Percentiles rank a stretch among this genome's conserved stretches.
phyloP scores from a whole-genome alignment of 768 basidiomycete species.

The Arthromyces matolae region DNA sequence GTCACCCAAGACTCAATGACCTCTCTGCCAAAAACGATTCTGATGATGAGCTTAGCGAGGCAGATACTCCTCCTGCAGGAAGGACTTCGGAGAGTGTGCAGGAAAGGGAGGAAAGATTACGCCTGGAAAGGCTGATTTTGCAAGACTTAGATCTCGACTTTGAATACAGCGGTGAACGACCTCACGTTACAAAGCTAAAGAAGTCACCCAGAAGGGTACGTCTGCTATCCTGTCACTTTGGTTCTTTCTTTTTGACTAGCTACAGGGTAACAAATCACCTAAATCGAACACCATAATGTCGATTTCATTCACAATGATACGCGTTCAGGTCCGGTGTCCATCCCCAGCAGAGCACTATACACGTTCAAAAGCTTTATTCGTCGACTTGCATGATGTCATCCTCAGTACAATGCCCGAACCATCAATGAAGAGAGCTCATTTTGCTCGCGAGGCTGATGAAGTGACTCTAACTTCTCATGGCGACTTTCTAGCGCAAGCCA shows the following conservation, averaged over 20 bases:
- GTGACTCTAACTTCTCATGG: slow-evolving; percentile 6
- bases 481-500: slow-evolving; percentile 32
- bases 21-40: slow-evolving; percentile 13
- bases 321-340: slow-evolving; percentile 66
- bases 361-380: slow-evolving; percentile 66
- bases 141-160: slow-evolving; percentile 56
- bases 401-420: slow-evolving; percentile 31
- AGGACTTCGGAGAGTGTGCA: slow-evolving; percentile 21
- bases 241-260: no score
- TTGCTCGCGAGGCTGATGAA: slow-evolving; percentile 19
- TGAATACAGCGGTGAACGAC: slow-evolving; percentile 34
- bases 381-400: slow-evolving; percentile 57
- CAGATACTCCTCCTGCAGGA: slow-evolving; percentile 38
- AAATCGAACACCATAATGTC: slow-evolving; percentile 21
- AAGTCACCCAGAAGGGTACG: slow-evolving; percentile 1
- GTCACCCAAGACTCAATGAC: background rate
- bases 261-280: slow-evolving; percentile 1
- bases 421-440: slow-evolving; percentile 24
- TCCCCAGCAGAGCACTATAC: slow-evolving; percentile 42
- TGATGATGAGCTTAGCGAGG: slow-evolving; percentile 26
- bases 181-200: background rate
- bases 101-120: slow-evolving; percentile 35
- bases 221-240: no score
- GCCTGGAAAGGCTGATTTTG: slow-evolving; percentile 49
- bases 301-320: slow-evolving; percentile 52